Conservation (phyloP, 106 monocot species). For the Dendrobium nobile region DNA sequence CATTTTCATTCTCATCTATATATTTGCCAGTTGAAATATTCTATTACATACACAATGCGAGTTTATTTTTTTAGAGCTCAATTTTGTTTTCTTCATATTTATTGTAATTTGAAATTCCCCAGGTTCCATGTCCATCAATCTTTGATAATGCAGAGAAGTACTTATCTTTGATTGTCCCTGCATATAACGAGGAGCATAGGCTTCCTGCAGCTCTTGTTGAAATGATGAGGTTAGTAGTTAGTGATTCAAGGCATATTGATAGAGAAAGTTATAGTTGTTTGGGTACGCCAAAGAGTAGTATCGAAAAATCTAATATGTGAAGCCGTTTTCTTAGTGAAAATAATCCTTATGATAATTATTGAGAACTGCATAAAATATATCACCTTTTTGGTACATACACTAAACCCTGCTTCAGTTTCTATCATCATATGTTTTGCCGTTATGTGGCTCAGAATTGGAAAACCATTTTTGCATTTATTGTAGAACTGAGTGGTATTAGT, state of each 20-base stretch:
- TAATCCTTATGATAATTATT: background rate
- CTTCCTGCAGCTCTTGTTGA: constrained; percentile 83
- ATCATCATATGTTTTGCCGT: background rate
- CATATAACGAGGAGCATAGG: constrained; percentile 88
- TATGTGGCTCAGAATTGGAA: background rate
- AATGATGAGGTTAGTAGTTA: constrained; percentile 64
- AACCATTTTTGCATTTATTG: background rate
- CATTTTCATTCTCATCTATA: background rate
- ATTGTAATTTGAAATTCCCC: background rate
- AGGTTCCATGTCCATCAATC: constrained; percentile 89
- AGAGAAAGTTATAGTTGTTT: background rate
- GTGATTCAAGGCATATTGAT: background rate
- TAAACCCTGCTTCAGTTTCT: background rate
- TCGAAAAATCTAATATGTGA: background rate
- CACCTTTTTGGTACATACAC: background rate
- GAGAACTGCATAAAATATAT: background rate
- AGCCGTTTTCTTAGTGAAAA: background rate
- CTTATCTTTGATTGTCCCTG: constrained; percentile 89
- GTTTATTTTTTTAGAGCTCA: background rate
- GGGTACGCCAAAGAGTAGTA: background rate
- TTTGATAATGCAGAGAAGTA: constrained; percentile 95
- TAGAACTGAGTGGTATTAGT: background rate
- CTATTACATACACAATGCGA: background rate
- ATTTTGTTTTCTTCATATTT: background rate
- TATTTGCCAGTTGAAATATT: background rate